Percentiles rank a stretch among this genome's conserved stretches.
phyloP scores from a whole-genome alignment of 2,329 filamentous ascomycete species.

The Lecanicillium sp. region DNA sequence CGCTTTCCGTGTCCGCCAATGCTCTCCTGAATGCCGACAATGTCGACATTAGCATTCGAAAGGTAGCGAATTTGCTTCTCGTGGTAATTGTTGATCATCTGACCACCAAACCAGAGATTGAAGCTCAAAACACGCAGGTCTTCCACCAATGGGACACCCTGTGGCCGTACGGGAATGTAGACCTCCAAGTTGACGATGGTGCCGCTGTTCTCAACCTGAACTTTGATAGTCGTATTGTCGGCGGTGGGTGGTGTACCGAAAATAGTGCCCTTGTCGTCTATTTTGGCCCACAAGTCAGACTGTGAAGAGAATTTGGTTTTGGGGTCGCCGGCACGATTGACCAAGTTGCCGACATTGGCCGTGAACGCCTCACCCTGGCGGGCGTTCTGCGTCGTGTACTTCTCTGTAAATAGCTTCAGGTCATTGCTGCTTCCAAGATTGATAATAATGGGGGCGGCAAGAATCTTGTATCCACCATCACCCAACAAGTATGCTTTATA shows the following conservation, averaged over 20 bases:
- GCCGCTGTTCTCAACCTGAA: conserved; percentile 23
- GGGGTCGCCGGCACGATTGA: conserved; percentile 23
- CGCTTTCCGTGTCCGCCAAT: conserved; percentile 24
- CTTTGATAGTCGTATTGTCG: conserved; percentile 19
- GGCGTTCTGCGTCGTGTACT: conserved; percentile 30
- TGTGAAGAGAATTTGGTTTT: conserved; percentile 25
- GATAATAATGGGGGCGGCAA: not conserved
- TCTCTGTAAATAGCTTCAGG: conserved; percentile 24
- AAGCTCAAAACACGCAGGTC: conserved; percentile 30
- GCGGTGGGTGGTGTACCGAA: conserved; percentile 27
- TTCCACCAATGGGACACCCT: conserved; percentile 25
- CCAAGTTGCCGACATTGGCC: conserved; percentile 27
- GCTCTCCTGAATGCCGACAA: conserved; percentile 35
- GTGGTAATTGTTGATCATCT: conserved; percentile 30
- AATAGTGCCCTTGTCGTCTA: conserved; percentile 28
- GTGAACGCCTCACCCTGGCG: conserved; percentile 29
- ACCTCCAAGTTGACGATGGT: conserved; percentile 22
- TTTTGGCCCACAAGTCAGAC: conserved; percentile 26
- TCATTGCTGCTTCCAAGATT: conserved; percentile 1
- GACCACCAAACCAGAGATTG: conserved; percentile 37
- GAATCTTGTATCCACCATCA: conserved; percentile 1
- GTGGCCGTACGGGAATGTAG: conserved; percentile 27
- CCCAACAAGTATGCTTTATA: conserved; percentile 11
- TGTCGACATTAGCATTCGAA: conserved; percentile 25
- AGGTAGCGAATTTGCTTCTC: conserved; percentile 34